phyloP scores from a whole-genome alignment of 805 yeast species.

The Saccharomycopsis schoenii region DNA sequence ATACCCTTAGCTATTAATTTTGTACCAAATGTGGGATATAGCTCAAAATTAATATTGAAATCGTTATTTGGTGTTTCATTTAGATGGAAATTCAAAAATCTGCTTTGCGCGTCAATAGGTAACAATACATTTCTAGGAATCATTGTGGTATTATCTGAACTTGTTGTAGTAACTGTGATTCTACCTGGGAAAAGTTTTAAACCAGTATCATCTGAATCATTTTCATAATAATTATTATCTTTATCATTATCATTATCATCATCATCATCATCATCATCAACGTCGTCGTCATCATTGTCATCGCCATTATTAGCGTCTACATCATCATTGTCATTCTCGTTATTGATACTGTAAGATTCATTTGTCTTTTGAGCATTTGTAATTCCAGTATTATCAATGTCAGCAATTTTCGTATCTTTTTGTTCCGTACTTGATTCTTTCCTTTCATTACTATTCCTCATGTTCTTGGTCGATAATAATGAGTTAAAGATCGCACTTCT shows the following conservation, averaged over 20 bases:
- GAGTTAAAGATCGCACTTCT: neutral
- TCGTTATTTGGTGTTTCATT: conserved; percentile 35
- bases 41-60: conserved; percentile 75
- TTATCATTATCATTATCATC: neutral
- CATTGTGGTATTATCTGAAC: conserved; percentile 44
- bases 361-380: neutral
- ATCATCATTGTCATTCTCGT: conserved; percentile 21
- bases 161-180: conserved; percentile 66
- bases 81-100: conserved; percentile 71
- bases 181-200: conserved; percentile 56
- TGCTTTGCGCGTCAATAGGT: conserved; percentile 62
- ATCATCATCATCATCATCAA: conserved; percentile 28
- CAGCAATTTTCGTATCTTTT: neutral
- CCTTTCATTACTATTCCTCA: neutral
- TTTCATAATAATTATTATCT: neutral
- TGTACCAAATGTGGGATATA: conserved; percentile 92
- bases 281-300: too few species aligned
- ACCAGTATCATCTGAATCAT: neutral
- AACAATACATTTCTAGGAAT: conserved; percentile 80
- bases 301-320: too few species aligned
- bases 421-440: neutral
- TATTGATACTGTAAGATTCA: neutral
- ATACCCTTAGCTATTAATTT: conserved; percentile 65
- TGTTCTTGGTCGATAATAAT: neutral
- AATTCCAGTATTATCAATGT: neutral